phyloP scores from a whole-genome alignment of 768 basidiomycete species.

The Mycena kentingensis region DNA sequence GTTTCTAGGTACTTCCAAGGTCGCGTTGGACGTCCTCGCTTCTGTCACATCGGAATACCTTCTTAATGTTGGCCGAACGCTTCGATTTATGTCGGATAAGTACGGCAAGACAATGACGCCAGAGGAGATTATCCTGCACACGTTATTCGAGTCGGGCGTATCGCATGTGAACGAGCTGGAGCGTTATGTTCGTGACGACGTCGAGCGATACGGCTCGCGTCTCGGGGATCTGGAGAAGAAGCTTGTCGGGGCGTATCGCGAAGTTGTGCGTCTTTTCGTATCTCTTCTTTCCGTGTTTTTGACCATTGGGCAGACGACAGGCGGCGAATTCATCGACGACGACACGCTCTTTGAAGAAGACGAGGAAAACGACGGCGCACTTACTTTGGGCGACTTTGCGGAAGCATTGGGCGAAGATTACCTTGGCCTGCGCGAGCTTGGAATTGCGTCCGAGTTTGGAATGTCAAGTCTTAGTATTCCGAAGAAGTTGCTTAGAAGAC shows the following conservation, averaged over 20 bases:
- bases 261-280: conserved; percentile 55
- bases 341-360: conserved; percentile 70
- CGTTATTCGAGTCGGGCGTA: conserved; percentile 86
- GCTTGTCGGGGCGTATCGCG: conserved; percentile 79
- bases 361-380: conserved; percentile 56
- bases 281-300: not conserved
- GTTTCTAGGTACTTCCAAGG: conserved; percentile 65
- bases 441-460: conserved; percentile 85
- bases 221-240: conserved; percentile 84
- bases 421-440: conserved; percentile 83
- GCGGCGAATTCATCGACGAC: conserved; percentile 55
- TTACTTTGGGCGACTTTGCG: conserved; percentile 85
- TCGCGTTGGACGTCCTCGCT: conserved; percentile 75
- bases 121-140: conserved; percentile 94
- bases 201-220: conserved; percentile 77
- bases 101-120: conserved; percentile 78
- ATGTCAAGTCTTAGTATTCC: conserved; percentile 79
- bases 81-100: conserved; percentile 81
- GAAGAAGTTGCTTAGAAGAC: conserved; percentile 67
- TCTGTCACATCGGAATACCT: conserved; percentile 81
- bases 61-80: conserved; percentile 82
- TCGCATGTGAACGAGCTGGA: conserved; percentile 79
- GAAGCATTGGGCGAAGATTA: conserved; percentile 91
- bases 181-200: conserved; percentile 85
- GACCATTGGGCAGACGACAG: conserved; percentile 35